These are phyloP conservation scores for Pseudofabraea citricarpa DNA, from an alignment of 2,329 filamentous ascomycete genomes.

Conservation along the genomic window DNA sequence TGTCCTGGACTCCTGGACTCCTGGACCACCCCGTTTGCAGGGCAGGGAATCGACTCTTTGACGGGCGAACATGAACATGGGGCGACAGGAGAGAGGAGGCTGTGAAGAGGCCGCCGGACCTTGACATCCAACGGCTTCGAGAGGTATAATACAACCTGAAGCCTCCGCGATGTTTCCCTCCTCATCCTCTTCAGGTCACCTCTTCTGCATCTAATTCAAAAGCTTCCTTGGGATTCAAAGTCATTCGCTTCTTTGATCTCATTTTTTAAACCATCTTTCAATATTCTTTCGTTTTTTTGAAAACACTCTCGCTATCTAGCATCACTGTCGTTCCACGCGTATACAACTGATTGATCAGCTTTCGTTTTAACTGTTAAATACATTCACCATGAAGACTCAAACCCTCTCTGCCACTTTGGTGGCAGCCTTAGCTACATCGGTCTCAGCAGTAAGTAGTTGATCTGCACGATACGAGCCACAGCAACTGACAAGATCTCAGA, in stretches of 20 bases:
- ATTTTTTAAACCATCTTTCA: conserved; percentile 30
- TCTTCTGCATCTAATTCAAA: conserved; percentile 18
- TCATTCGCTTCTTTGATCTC: conserved; percentile 40
- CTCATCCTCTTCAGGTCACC: conserved; percentile 20
- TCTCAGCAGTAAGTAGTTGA: conserved; percentile 36
- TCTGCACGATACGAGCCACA: neutral
- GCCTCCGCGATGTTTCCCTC: conserved; percentile 12
- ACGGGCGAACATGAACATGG: conserved; percentile 13
- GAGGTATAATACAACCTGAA: conserved; percentile 22
- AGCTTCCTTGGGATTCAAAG: conserved; percentile 30
- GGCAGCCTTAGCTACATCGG: conserved; percentile 38
- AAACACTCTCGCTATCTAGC: conserved; percentile 2
- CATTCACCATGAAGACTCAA: conserved; percentile 35
- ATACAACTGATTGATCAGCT: conserved; percentile 6
- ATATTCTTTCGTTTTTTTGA: conserved; percentile 10
- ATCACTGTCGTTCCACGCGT: conserved; percentile 5
- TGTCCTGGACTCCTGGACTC: neutral
- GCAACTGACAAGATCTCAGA: conserved; percentile 19
- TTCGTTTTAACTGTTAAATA: conserved; percentile 13
- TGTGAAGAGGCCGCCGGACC: conserved; percentile 12
- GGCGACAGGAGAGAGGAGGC: conserved; percentile 14
- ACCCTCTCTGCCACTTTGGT: conserved; percentile 33
- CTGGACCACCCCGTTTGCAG: neutral
- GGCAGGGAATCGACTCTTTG: conserved; percentile 5
- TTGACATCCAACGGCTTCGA: conserved; percentile 14